Percentiles rank a stretch among this genome's conserved stretches.
These are phyloP conservation scores for Tolypocladium inflatum DNA, from an alignment of 2,329 filamentous ascomycete genomes.

Conservation along the genomic window DNA sequence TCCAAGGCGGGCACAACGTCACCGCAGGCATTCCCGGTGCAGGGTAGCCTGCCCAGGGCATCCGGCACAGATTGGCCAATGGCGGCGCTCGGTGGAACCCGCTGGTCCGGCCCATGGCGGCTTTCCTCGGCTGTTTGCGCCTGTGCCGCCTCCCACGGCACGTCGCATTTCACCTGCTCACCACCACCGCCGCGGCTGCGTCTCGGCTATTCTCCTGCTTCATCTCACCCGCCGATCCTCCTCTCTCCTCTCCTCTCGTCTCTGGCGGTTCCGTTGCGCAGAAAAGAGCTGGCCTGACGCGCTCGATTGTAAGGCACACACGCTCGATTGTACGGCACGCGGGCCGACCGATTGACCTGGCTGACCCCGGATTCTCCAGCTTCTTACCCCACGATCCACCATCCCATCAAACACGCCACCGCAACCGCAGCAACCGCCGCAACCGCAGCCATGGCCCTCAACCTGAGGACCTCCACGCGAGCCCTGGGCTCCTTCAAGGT, in stretches of 20 bases:
- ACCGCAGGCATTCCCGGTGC: not conserved
- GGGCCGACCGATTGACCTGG: no score
- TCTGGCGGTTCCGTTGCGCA: not conserved
- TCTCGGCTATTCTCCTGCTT: not conserved
- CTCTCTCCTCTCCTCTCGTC: not conserved
- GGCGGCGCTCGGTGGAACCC: slow-evolving; percentile 7
- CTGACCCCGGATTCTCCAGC: not conserved
- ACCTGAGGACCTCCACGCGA: slow-evolving; percentile 50
- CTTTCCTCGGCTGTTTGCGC: slow-evolving; percentile 22
- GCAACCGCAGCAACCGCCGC: no score
- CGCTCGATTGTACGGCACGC: not conserved
- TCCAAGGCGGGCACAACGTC: not conserved
- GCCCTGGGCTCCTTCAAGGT: slow-evolving; percentile 58
- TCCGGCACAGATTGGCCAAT: slow-evolving; percentile 18
- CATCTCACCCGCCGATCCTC: not conserved
- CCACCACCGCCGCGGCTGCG: not conserved
- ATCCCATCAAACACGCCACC: not conserved
- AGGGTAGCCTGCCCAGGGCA: no score
- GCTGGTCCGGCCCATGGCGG: slow-evolving; percentile 16
- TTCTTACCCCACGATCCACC: not conserved
- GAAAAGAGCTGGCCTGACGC: not conserved
- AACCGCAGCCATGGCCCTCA: slow-evolving; percentile 49
- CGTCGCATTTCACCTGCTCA: no score
- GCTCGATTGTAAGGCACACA: not conserved
- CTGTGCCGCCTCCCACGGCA: not conserved